These are phyloP conservation scores for Pyronema domesticum DNA, from an alignment of 495 filamentous ascomycete species.

Conservation along the genomic window DNA sequence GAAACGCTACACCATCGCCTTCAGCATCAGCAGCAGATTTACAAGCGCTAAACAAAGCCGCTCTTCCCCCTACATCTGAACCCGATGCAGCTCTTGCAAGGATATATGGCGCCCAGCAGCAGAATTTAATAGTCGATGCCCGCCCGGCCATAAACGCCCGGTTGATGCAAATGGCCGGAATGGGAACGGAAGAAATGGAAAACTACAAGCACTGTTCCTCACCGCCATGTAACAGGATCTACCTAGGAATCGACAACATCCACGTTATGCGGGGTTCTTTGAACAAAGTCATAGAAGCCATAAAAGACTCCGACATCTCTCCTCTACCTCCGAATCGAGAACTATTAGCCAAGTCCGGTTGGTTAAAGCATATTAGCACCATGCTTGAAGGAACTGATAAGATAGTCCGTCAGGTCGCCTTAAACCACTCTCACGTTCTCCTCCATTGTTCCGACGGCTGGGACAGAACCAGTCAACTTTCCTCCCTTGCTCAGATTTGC, in stretches of 20 bases:
- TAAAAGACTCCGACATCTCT: conserved; percentile 84
- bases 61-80: conserved; percentile 6
- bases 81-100: conserved; percentile 4
- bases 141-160: conserved; percentile 87
- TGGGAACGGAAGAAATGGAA: conserved; percentile 95
- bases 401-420: conserved; percentile 74
- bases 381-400: conserved; percentile 69
- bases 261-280: conserved; percentile 94
- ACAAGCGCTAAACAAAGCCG: neutral
- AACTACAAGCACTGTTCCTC: conserved; percentile 64
- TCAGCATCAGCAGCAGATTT: conserved; percentile 17
- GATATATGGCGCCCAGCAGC: conserved; percentile 83
- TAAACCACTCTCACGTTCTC: conserved; percentile 82
- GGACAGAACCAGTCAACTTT: conserved; percentile 92
- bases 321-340: conserved; percentile 71
- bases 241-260: conserved; percentile 97
- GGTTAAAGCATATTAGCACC: conserved; percentile 77
- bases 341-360: conserved; percentile 62
- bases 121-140: conserved; percentile 92
- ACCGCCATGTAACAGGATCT: conserved; percentile 49
- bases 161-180: conserved; percentile 86
- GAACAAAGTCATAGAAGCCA: conserved; percentile 67
- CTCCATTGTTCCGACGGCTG: conserved; percentile 98
- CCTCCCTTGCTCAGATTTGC: conserved; percentile 82
- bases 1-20: conserved; percentile 17